These are phyloP conservation scores for Picea glauca DNA, from an alignment of 75 land plant species.

Conservation along the genomic window DNA sequence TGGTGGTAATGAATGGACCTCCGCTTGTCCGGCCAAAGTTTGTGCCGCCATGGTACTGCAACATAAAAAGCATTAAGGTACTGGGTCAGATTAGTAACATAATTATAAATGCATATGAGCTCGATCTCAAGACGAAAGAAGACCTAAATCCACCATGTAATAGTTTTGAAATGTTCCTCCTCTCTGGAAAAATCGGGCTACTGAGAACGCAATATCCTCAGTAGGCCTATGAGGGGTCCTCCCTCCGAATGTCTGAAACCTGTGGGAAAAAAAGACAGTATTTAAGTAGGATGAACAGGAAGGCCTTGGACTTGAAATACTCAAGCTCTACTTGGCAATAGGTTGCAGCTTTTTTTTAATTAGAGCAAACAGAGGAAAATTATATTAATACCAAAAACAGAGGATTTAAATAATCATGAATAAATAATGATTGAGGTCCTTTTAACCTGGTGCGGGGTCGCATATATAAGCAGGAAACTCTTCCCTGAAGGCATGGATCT, in stretches of 20 bases:
- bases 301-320: background rate
- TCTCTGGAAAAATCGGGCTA: conserved; percentile 85
- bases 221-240: conserved; percentile 73
- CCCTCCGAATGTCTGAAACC: conserved; percentile 82
- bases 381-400: background rate
- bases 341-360: background rate
- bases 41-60: conserved; percentile 36
- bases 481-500: too few relatives aligned
- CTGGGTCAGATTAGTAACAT: background rate
- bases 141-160: conserved; percentile 66
- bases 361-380: background rate
- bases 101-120: background rate
- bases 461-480: too few relatives aligned
- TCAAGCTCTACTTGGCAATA: background rate
- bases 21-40: conserved; percentile 66
- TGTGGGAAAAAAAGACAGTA: conserved; percentile 8
- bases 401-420: background rate
- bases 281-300: background rate
- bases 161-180: conserved; percentile 95
- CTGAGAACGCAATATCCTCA: conserved; percentile 91
- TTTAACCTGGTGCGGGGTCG: background rate
- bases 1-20: conserved; percentile 70
- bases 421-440: background rate
- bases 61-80: background rate
- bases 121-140: background rate